phyloP scores from a whole-genome alignment of 2,329 filamentous ascomycete genomes.

The Dothiorella sarmentorum region DNA sequence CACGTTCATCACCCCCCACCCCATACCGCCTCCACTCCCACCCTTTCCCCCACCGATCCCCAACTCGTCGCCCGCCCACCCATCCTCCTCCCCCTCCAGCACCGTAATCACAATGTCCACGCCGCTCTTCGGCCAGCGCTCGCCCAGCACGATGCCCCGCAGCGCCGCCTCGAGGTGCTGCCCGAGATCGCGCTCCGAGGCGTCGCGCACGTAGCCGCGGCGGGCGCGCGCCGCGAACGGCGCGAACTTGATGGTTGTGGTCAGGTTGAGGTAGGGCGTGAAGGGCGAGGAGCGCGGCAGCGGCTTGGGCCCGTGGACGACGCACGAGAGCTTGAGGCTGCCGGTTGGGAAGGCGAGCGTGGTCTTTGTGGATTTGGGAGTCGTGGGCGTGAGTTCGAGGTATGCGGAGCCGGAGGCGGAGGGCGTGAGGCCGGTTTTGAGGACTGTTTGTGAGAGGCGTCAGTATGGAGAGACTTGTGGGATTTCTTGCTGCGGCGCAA shows the following conservation, averaged over 20 bases:
- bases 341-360: slow-evolving; percentile 54
- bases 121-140: slow-evolving; percentile 97
- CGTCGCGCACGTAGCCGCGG: slow-evolving; percentile 80
- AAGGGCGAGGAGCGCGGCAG: slow-evolving; percentile 87
- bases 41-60: slow-evolving; percentile 41
- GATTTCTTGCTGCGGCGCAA: not conserved
- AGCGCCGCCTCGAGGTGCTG: slow-evolving; percentile 89
- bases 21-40: slow-evolving; percentile 41
- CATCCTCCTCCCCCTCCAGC: slow-evolving; percentile 86
- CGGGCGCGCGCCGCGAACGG: slow-evolving; percentile 84
- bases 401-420: slow-evolving; percentile 93
- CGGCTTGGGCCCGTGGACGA: slow-evolving; percentile 88
- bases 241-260: slow-evolving; percentile 93
- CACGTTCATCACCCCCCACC: slow-evolving; percentile 89
- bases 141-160: slow-evolving; percentile 83
- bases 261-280: slow-evolving; percentile 85
- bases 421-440: slow-evolving; percentile 88
- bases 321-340: slow-evolving; percentile 86
- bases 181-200: slow-evolving; percentile 81
- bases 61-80: slow-evolving; percentile 58
- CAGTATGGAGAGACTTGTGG: slow-evolving; percentile 23
- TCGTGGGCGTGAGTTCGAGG: slow-evolving; percentile 55
- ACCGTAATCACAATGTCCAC: slow-evolving; percentile 94
- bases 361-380: slow-evolving; percentile 24
- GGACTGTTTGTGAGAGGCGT: slow-evolving; percentile 52